A percentile compares a stretch with the other conserved stretches of the same genome.
These are phyloP conservation scores for Cardamine resedifolia DNA, from an alignment of 345 rosid genomes.

Conservation along the genomic window DNA sequence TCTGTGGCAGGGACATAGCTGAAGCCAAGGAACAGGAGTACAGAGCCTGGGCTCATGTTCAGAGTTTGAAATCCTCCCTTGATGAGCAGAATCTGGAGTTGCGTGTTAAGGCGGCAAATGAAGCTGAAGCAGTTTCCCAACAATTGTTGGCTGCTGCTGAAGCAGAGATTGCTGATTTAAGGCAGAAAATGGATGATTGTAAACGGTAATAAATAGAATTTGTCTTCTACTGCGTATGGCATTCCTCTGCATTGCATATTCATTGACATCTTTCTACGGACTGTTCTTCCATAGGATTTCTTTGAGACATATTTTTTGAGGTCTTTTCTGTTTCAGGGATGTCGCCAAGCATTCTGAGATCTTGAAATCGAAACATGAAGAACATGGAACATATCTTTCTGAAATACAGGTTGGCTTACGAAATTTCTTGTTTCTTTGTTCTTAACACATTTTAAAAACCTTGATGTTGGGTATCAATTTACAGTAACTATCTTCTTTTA, in stretches of 20 bases:
- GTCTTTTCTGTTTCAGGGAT: slow-evolving; percentile 55
- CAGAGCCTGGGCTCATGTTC: slow-evolving; percentile 80
- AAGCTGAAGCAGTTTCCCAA: slow-evolving; percentile 95
- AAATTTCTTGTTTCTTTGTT: slow-evolving; percentile 17
- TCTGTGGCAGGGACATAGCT: slow-evolving; percentile 56
- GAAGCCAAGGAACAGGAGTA: slow-evolving; percentile 77
- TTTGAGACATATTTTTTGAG: neutral
- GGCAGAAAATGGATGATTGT: slow-evolving; percentile 77
- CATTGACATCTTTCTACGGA: neutral
- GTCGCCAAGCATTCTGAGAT: slow-evolving; percentile 56
- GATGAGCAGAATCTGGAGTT: slow-evolving; percentile 87
- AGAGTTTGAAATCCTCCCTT: slow-evolving; percentile 71
- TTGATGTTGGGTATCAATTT: slow-evolving; percentile 32
- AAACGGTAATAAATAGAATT: slow-evolving; percentile 55
- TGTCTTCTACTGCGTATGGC: neutral
- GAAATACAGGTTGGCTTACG: slow-evolving; percentile 80
- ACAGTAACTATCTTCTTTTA: slow-evolving; percentile 47
- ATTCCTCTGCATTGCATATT: slow-evolving; percentile 11
- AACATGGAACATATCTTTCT: slow-evolving; percentile 82
- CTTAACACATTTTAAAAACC: slow-evolving; percentile 6
- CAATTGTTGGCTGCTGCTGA: slow-evolving; percentile 95
- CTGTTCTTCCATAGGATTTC: neutral
- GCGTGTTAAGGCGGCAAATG: slow-evolving; percentile 91
- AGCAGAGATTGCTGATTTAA: slow-evolving; percentile 94
- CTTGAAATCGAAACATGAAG: slow-evolving; percentile 84